Percentiles rank a stretch among this genome's conserved stretches.
Evolutionary conservation across 2,329 filamentous ascomycete species (phyloP).

Genomic region (Aspergillus japonicus): DNA sequence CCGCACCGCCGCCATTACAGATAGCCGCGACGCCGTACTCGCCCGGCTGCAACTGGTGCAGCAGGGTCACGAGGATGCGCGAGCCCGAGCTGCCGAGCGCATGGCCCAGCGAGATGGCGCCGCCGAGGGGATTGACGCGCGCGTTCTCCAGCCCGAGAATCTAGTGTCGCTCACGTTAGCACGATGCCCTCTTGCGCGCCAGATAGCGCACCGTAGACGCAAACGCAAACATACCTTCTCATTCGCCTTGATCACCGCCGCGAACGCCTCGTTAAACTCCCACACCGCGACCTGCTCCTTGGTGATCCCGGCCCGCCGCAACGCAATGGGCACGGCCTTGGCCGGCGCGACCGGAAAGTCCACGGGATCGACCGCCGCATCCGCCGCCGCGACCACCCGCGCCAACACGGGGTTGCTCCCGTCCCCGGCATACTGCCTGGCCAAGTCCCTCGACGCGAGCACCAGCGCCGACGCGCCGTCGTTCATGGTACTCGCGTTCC

Average conservation of each 20-base stretch:
- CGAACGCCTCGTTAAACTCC: constrained; percentile 99
- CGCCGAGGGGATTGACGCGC: constrained; percentile 82
- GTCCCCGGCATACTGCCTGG: constrained; percentile 69
- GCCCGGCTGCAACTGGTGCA: constrained; percentile 87
- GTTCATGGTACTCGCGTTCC: constrained; percentile 90
- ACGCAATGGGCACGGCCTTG: constrained; percentile 85
- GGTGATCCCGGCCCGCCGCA: constrained; percentile 83
- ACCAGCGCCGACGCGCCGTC: constrained; percentile 92
- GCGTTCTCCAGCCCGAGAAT: constrained; percentile 78
- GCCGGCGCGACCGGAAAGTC: constrained; percentile 94
- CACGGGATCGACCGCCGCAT: constrained; percentile 85
- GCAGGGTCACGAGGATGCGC: constrained; percentile 80
- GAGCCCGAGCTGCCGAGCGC: constrained; percentile 91
- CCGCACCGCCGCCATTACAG: constrained; percentile 93
- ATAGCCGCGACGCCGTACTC: constrained; percentile 96
- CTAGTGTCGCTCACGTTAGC: constrained; percentile 36
- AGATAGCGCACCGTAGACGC: no score
- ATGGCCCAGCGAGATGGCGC: constrained; percentile 88
- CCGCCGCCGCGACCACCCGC: constrained; percentile 78
- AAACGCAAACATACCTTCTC: constrained; percentile 63
- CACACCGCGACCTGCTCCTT: constrained; percentile 90
- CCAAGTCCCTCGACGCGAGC: constrained; percentile 75
- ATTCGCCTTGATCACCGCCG: constrained; percentile 91
- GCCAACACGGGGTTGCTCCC: constrained; percentile 76
- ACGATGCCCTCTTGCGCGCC: not conserved